These are phyloP conservation scores for Metschnikowia vanudenii DNA, from an alignment of 805 yeast genomes.

Conservation along the genomic window DNA sequence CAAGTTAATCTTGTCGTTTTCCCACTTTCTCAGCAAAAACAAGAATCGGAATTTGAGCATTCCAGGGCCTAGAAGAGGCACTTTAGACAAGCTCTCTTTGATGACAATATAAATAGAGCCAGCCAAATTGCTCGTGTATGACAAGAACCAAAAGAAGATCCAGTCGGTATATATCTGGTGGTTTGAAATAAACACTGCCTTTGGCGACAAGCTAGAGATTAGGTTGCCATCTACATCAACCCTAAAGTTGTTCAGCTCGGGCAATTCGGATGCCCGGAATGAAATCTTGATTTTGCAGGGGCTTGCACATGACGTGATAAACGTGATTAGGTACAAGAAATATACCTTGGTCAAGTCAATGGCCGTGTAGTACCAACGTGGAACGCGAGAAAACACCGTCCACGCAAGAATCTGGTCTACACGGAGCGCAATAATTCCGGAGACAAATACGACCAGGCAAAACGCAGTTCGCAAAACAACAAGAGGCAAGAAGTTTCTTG, in stretches of 20 bases:
- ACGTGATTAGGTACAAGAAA: conserved; percentile 55
- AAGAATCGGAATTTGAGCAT: conserved; percentile 78
- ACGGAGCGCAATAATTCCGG: conserved; percentile 42
- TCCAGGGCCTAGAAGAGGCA: conserved; percentile 84
- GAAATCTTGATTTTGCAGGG: conserved; percentile 55
- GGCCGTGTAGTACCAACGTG: conserved; percentile 37
- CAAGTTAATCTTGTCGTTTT: conserved; percentile 61
- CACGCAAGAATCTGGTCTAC: conserved; percentile 45
- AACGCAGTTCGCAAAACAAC: conserved; percentile 24
- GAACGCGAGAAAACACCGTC: conserved; percentile 28
- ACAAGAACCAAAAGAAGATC: conserved; percentile 85
- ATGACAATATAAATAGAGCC: conserved; percentile 70
- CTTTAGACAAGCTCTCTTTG: conserved; percentile 63
- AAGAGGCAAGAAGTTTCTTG: conserved; percentile 10
- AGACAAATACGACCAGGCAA: conserved; percentile 22
- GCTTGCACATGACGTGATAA: conserved; percentile 49
- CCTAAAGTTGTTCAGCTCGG: conserved; percentile 28
- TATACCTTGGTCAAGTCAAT: conserved; percentile 55
- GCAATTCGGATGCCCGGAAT: conserved; percentile 40
- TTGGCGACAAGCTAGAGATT: conserved; percentile 38
- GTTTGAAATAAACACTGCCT: conserved; percentile 73
- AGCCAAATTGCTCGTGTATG: conserved; percentile 64
- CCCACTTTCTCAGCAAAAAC: conserved; percentile 85
- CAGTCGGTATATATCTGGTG: conserved; percentile 95
- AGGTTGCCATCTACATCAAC: conserved; percentile 21